Conservation (phyloP, 306 rosid species). For the Rosa chinensis region DNA sequence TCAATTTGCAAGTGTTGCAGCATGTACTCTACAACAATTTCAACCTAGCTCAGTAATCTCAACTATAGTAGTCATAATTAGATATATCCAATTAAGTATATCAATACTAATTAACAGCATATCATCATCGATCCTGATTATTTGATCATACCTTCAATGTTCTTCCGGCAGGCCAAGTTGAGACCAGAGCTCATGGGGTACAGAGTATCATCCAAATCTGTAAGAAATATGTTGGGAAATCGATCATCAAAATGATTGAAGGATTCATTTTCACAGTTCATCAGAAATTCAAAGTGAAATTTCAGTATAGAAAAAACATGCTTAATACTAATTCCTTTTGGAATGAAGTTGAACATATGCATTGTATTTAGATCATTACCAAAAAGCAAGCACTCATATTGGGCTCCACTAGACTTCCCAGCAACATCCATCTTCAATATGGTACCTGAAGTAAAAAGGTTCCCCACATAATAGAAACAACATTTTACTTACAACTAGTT, state of each 20-base stretch:
- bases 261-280: neutral
- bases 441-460: neutral
- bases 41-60: neutral
- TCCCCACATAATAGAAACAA: neutral
- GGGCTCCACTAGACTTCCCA: slow-evolving; percentile 35
- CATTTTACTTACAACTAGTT: neutral
- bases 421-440: slow-evolving; percentile 45
- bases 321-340: neutral
- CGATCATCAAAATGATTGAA: slow-evolving; percentile 5
- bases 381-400: slow-evolving; percentile 74
- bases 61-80: neutral
- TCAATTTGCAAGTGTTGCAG: slow-evolving; percentile 58
- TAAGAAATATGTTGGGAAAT: slow-evolving; percentile 16
- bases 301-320: neutral
- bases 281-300: neutral
- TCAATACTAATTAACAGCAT: neutral
- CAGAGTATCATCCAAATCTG: slow-evolving; percentile 93
- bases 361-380: slow-evolving; percentile 44
- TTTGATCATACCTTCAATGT: slow-evolving; percentile 56
- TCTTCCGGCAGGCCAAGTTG: slow-evolving; percentile 69
- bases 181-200: slow-evolving; percentile 79
- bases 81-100: neutral
- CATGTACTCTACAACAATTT: slow-evolving; percentile 59
- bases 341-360: slow-evolving; percentile 18
- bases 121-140: neutral